Evolutionary conservation across 441 rosid species (phyloP).

Genomic region (Oxalis stricta): DNA sequence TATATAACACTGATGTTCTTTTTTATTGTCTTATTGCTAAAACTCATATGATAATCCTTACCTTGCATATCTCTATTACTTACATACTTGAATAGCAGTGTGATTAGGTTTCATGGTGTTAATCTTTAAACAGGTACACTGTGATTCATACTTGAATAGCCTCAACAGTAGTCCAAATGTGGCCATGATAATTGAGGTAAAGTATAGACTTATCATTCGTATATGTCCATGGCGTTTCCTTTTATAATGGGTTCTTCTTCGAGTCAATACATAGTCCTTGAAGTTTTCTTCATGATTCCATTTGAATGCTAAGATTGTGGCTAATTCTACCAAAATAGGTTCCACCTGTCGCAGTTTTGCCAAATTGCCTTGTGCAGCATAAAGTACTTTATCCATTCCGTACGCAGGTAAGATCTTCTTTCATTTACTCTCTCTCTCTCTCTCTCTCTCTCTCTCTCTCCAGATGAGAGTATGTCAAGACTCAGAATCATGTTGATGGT

Average conservation of each 20-base stretch:
- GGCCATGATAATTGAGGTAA: constrained; percentile 74
- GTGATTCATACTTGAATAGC: constrained; percentile 60
- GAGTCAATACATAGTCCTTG: too few relatives aligned
- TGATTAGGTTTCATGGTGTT: too few relatives aligned
- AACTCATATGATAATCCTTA: too few relatives aligned
- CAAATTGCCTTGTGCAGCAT: constrained; percentile 63
- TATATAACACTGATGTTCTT: constrained; percentile 1
- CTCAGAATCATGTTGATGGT: constrained; percentile 3
- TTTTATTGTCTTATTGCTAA: background rate
- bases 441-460: background rate
- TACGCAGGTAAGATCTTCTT: constrained; percentile 40
- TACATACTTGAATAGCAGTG: too few relatives aligned
- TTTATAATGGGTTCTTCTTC: too few relatives aligned
- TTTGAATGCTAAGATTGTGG: too few relatives aligned
- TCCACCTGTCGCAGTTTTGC: constrained; percentile 68
- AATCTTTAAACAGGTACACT: constrained; percentile 48
- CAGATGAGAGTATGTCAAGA: background rate
- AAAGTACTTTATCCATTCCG: constrained; percentile 77
- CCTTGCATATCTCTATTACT: too few relatives aligned
- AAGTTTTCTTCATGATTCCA: background rate
- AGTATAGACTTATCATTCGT: constrained; percentile 3
- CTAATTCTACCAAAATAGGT: constrained; percentile 34
- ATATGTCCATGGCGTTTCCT: too few relatives aligned
- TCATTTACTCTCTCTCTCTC: too few relatives aligned
- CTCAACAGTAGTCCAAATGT: constrained; percentile 62